phyloP scores from a whole-genome alignment of 345 rosid species.

The Hibiscus trionum region DNA sequence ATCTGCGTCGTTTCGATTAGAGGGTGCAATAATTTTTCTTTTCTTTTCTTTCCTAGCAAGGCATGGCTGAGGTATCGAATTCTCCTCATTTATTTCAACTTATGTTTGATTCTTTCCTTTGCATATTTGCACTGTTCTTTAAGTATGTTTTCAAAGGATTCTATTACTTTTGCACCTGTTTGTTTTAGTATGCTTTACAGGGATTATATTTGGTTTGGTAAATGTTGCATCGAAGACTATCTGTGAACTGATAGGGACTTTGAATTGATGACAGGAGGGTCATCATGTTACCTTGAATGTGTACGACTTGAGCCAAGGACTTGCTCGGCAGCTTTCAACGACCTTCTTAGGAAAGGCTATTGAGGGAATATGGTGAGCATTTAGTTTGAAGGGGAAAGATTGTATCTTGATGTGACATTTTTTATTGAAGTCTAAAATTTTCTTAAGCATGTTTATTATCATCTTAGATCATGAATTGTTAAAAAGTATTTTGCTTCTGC shows the following conservation, averaged over 20 bases:
- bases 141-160: no score
- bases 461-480: no score
- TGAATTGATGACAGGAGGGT: slow-evolving; percentile 53
- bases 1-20: slow-evolving; percentile 6
- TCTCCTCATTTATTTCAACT: neutral
- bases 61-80: slow-evolving; percentile 67
- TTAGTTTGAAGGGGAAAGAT: neutral
- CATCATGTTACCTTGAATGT: slow-evolving; percentile 64
- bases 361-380: slow-evolving; percentile 85
- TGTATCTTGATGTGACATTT: neutral
- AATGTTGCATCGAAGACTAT: neutral
- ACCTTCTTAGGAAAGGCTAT: slow-evolving; percentile 73
- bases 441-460: no score
- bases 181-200: neutral
- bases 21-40: neutral
- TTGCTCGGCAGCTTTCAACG: slow-evolving; percentile 80
- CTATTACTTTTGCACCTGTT: neutral
- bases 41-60: neutral
- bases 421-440: no score
- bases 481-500: no score
- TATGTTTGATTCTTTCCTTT: neutral
- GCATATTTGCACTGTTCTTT: neutral
- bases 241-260: neutral
- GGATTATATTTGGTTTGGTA: neutral
- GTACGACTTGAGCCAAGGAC: slow-evolving; percentile 89